These are phyloP conservation scores for Tricholomella constricta DNA, from an alignment of 768 basidiomycete genomes.

Conservation along the genomic window DNA sequence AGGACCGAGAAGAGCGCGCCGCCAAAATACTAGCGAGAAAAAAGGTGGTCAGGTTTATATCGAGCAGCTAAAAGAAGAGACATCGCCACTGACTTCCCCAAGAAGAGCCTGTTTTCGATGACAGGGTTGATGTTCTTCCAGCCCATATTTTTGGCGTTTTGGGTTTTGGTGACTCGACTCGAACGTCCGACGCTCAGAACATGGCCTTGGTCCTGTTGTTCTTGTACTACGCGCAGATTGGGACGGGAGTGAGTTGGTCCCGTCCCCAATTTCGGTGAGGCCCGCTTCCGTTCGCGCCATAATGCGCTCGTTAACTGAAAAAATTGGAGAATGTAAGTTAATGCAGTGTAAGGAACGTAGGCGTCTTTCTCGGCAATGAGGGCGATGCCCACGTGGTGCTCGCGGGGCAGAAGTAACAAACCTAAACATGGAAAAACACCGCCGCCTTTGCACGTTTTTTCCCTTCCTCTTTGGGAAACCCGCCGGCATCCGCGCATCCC, in stretches of 20 bases:
- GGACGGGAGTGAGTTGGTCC: slow-evolving; percentile 23
- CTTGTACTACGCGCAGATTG: slow-evolving; percentile 26
- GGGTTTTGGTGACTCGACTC: slow-evolving; percentile 16
- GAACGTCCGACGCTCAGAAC: slow-evolving; percentile 16
- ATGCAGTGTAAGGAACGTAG: slow-evolving; percentile 36
- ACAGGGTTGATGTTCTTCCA: slow-evolving; percentile 73
- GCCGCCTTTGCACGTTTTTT: slow-evolving; percentile 20
- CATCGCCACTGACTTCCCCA: slow-evolving; percentile 67
- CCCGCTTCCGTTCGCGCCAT: slow-evolving; percentile 23
- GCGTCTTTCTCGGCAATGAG: slow-evolving; percentile 18
- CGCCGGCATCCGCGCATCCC: slow-evolving; percentile 24
- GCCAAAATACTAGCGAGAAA: slow-evolving; percentile 56
- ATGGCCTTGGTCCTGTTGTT: slow-evolving; percentile 11
- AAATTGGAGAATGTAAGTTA: slow-evolving; percentile 18
- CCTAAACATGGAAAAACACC: slow-evolving; percentile 20
- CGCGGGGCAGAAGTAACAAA: slow-evolving; percentile 13
- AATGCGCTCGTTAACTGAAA: slow-evolving; percentile 15
- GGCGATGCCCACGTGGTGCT: slow-evolving; percentile 30
- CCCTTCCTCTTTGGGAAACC: slow-evolving; percentile 25
- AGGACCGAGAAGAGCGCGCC: slow-evolving; percentile 68
- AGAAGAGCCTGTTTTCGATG: slow-evolving; percentile 64
- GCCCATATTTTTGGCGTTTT: slow-evolving; percentile 38
- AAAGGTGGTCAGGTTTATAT: slow-evolving; percentile 18
- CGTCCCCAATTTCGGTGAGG: slow-evolving; percentile 22
- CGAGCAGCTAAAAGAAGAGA: slow-evolving; percentile 16